These are phyloP conservation scores for Arthrobotrys iridis DNA, from an alignment of 2,329 filamentous ascomycete species.

Conservation along the genomic window DNA sequence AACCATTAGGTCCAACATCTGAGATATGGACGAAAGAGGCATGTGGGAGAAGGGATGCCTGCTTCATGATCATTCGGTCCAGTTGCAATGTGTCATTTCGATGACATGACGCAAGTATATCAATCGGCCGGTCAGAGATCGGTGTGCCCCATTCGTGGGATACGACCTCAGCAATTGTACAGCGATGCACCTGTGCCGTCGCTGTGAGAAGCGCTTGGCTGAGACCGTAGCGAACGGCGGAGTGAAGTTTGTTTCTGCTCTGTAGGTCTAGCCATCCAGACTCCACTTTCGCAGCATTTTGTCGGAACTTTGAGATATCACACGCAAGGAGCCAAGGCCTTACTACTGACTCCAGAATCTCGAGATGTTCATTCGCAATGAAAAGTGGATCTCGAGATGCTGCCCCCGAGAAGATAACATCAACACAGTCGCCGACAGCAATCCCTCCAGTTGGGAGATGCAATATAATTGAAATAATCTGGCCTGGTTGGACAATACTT, in stretches of 20 bases:
- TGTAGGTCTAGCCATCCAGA: conserved; percentile 15
- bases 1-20: conserved; percentile 47
- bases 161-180: conserved; percentile 53
- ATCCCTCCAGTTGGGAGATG: conserved; percentile 45
- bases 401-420: conserved; percentile 56
- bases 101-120: conserved; percentile 56
- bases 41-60: conserved; percentile 52
- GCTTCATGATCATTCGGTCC: conserved; percentile 56
- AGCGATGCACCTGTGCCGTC: conserved; percentile 39
- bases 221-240: conserved; percentile 53
- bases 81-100: conserved; percentile 54
- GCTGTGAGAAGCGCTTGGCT: conserved; percentile 54
- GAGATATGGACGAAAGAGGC: conserved; percentile 55
- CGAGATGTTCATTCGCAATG: conserved; percentile 51
- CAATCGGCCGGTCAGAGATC: conserved; percentile 30
- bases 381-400: conserved; percentile 55
- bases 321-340: conserved; percentile 54
- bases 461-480: conserved; percentile 54
- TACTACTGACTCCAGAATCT: conserved; percentile 40
- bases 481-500: conserved; percentile 52
- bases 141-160: conserved; percentile 51
- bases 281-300: conserved; percentile 10
- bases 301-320: conserved; percentile 44
- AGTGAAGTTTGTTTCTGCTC: conserved; percentile 35
- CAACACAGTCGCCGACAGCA: conserved; percentile 55